These are phyloP conservation scores for Candida caryicola DNA, from an alignment of 805 yeast species.

Conservation along the genomic window DNA sequence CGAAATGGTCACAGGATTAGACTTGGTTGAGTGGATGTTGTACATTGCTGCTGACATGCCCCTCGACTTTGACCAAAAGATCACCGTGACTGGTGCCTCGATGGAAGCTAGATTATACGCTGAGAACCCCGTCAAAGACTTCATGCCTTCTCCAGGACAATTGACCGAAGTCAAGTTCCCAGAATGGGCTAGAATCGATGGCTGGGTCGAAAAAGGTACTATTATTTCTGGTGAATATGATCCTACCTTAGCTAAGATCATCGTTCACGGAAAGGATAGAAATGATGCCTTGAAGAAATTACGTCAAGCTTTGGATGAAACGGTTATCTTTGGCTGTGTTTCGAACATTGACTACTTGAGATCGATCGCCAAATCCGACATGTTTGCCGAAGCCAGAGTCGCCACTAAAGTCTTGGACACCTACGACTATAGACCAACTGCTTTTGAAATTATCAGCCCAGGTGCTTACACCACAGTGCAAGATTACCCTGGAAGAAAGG, in stretches of 20 bases:
- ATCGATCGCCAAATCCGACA: conserved; percentile 75
- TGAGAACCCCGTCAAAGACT: conserved; percentile 93
- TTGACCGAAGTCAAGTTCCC: conserved; percentile 85
- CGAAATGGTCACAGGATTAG: conserved; percentile 91
- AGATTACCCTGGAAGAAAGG: conserved; percentile 92
- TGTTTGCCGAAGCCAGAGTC: conserved; percentile 82
- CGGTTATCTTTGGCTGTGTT: conserved; percentile 82
- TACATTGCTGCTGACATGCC: conserved; percentile 85
- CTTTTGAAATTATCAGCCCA: conserved; percentile 70
- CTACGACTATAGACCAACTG: conserved; percentile 73
- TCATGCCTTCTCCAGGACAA: conserved; percentile 96
- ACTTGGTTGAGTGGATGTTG: conserved; percentile 96
- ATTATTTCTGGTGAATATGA: conserved; percentile 89
- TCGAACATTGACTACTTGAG: conserved; percentile 89
- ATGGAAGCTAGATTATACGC: conserved; percentile 98
- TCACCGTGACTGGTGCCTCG: conserved; percentile 76
- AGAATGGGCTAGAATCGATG: conserved; percentile 86
- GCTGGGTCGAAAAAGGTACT: conserved; percentile 91
- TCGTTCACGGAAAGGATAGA: conserved; percentile 89
- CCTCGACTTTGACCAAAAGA: conserved; percentile 64
- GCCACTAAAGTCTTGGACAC: conserved; percentile 86
- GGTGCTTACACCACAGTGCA: conserved; percentile 92
- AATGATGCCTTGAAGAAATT: conserved; percentile 77
- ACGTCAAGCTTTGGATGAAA: conserved; percentile 78
- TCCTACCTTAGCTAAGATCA: conserved; percentile 93